Percentiles rank a stretch among this genome's conserved stretches.
Evolutionary conservation across 2,329 filamentous ascomycete genomes (phyloP).

Genomic region (Colletotrichum acutatum): DNA sequence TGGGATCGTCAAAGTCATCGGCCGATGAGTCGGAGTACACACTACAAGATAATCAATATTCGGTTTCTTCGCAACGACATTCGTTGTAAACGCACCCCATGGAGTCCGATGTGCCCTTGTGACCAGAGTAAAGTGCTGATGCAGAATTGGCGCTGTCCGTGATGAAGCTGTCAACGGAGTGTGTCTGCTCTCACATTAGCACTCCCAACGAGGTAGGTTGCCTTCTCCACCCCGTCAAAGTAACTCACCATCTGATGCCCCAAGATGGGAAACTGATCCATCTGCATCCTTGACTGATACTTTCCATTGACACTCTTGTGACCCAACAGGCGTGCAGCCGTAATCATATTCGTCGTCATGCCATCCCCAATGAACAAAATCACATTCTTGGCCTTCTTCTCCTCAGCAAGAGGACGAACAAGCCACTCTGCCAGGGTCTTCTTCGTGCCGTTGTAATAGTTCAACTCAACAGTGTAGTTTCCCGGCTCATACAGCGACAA

Average conservation of each 20-base stretch:
- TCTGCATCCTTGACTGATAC: slow-evolving; percentile 78
- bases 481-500: slow-evolving; percentile 83
- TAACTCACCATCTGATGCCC: slow-evolving; percentile 78
- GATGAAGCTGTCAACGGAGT: slow-evolving; percentile 86
- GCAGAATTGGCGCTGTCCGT: slow-evolving; percentile 89
- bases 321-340: slow-evolving; percentile 80
- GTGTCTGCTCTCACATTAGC: slow-evolving; percentile 59
- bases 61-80: too few species aligned
- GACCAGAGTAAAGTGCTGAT: slow-evolving; percentile 82
- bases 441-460: slow-evolving; percentile 75
- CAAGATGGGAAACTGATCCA: slow-evolving; percentile 85
- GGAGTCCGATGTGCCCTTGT: slow-evolving; percentile 86
- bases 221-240: slow-evolving; percentile 55
- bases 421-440: slow-evolving; percentile 80
- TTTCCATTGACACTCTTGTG: slow-evolving; percentile 88
- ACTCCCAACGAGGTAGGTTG: too few species aligned
- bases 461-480: slow-evolving; percentile 80
- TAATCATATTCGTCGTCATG: slow-evolving; percentile 81
- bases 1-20: slow-evolving; percentile 82
- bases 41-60: slow-evolving; percentile 42
- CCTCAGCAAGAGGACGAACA: slow-evolving; percentile 75
- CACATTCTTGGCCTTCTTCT: slow-evolving; percentile 85
- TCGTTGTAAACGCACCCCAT: slow-evolving; percentile 64
- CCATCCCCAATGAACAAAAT: slow-evolving; percentile 82
- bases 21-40: slow-evolving; percentile 83